Base-by-base conservation (phyloP, 2,329 filamentous ascomycete genomes). In the Chaetomium sp. region DNA sequence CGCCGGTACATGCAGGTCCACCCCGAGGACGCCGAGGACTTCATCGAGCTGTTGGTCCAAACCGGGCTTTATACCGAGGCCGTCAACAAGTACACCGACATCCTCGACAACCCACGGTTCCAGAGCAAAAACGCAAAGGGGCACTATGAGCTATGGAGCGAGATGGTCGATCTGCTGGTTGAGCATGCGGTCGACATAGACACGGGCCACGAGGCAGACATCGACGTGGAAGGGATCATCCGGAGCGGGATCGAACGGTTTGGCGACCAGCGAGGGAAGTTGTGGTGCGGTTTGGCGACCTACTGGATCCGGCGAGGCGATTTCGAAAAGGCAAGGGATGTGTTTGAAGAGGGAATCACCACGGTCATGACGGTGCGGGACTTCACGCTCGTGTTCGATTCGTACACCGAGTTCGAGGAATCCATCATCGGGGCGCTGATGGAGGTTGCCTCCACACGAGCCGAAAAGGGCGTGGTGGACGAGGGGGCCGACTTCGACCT, bases 351-450 rank as follows among this genome's bases (percentile, higher is more conserved):
- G 77, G 96, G 92, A 53, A 92, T 98, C 70, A 97, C 92, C 12
- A 98, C 94, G 1, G 96, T 97, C 68, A 98, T 98, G 94, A 99
- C 95, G 2, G 93, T 99, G 53, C 89, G 95, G 63, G 95, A 99
- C 78, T 99, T 99, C 74, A 96, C 93, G 0, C 86, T 98, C 62
- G 90, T 98, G 54, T 99, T 99, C 72, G 95, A 99, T 77, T 91
- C 93, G 0, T 99, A 98, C 74, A 89, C 91, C 35, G 95, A 99
- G 77, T 97, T 97, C 67, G 95, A 99, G 76, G 96, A 99, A 78
- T 94, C 93, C 0, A 90, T 98, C 70, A 97, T 98, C 69, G 90
- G 91, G 16, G 89, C 89, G 56, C 82, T 98, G 71, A 96, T 99
- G 88, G 93, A 98, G 72, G 85, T 91, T 61, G 93, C 93, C 1